Conservation (phyloP, 2,329 filamentous ascomycete genomes). For the Xylariaceae sp. region DNA sequence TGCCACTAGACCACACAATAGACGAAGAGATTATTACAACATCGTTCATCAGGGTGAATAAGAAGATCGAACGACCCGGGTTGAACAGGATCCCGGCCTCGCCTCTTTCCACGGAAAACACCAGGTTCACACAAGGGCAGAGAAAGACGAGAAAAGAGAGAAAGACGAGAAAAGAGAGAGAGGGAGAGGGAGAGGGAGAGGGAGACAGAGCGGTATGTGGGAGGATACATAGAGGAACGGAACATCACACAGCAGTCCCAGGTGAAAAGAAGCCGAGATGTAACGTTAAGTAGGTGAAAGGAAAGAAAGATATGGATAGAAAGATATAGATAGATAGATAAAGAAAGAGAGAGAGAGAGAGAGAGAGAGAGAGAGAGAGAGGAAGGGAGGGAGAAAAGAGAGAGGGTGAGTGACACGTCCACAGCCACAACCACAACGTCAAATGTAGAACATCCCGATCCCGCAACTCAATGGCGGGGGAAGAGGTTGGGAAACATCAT, state of each 20-base stretch:
- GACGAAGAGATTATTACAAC: too few relatives aligned
- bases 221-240: background rate
- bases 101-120: background rate
- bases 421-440: background rate
- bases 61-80: too few relatives aligned
- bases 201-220: background rate
- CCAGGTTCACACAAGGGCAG: background rate
- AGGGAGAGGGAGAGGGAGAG: too few relatives aligned
- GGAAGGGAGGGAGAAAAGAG: background rate
- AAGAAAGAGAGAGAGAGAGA: too few relatives aligned
- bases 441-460: background rate
- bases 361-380: too few relatives aligned
- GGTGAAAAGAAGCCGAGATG: slow-evolving; percentile 3
- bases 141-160: background rate
- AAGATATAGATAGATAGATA: too few relatives aligned
- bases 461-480: background rate
- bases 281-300: slow-evolving; percentile 3
- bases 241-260: slow-evolving; percentile 11
- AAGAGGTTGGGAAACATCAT: background rate
- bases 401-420: background rate
- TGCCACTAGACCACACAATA: too few relatives aligned
- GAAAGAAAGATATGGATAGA: background rate
- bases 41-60: too few relatives aligned
- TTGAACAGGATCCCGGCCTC: background rate
- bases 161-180: too few relatives aligned